Percentiles rank a stretch among this genome's conserved stretches.
These are phyloP conservation scores for Solanum bukasovii DNA, from an alignment of 257 asterid species.

Conservation along the genomic window DNA sequence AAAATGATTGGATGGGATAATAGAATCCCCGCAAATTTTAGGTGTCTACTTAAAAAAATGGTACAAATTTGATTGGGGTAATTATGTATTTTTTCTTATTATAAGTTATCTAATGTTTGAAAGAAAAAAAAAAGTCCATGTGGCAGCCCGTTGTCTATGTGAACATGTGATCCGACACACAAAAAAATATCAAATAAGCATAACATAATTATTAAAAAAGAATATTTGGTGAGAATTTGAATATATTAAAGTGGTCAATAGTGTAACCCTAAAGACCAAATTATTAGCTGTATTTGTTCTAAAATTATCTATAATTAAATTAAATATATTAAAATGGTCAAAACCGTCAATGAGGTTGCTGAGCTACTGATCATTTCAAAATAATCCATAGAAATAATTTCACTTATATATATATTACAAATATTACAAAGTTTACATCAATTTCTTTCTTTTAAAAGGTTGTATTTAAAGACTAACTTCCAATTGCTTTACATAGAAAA, in stretches of 20 bases:
- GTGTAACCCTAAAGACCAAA: background rate
- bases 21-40: too few relatives aligned
- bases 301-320: background rate
- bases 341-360: background rate
- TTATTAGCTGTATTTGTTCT: background rate
- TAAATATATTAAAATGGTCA: background rate
- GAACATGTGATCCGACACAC: background rate
- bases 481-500: background rate
- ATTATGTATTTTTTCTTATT: too few relatives aligned
- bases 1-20: too few relatives aligned
- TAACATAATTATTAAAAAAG: background rate
- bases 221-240: background rate
- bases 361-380: background rate
- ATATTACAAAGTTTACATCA: background rate
- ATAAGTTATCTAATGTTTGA: too few relatives aligned
- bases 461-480: background rate
- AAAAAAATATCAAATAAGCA: background rate
- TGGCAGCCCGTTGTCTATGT: background rate
- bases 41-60: too few relatives aligned
- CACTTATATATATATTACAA: too few relatives aligned
- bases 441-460: background rate
- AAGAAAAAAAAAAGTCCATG: background rate
- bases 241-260: background rate
- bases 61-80: too few relatives aligned
- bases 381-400: background rate